Evolutionary conservation across 1,284 basidiomycete genomes (phyloP), one percentile per base, ranked within the genome.

Genomic region (Cutaneotrichosporon arboriforme): DNA sequence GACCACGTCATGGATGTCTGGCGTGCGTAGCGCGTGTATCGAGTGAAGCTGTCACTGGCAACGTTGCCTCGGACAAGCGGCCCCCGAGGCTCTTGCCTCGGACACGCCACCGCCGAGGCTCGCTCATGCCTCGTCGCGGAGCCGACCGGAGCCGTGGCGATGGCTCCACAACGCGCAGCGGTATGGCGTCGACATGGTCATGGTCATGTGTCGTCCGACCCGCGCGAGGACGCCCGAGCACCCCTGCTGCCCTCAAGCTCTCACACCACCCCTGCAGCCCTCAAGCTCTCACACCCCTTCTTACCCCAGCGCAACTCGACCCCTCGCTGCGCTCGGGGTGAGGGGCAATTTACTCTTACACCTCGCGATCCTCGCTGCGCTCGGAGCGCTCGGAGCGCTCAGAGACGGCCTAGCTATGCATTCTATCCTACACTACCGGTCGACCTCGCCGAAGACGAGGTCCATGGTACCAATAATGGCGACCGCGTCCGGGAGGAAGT

Each of bases 401-500:
- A 20, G n/a, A n/a, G n/a, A n/a, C n/a, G n/a, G n/a, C n/a, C n/a
- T 46, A 47, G 37, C 42, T 45, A 52, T 59, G 57, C 54, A 52
- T 59, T 52, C 53, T 59, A 56, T 53, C 54, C 46, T 54, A 52
- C 53, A 56, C 43, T 67, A 75, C 65, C 74, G 62, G 63, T 75
- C 70, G 45, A 83, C 86, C 67, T 80, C 85, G 79, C 87, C 87
- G 69, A 89, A 89, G 71, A 90, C 86, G 58, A 67, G 62, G 62
- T 76, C 88, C 90, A 94, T 92, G 51, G 91, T 94, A 72, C 91
- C 91, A 68, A 94, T 92, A 67, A 94, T 87, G 49, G 91, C 85
- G 46, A 94, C 91, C 39, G 86, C 89, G 68, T 94, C 91, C 12
- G 91, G 89, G 59, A 94, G 78, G 83, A 87, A 88, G 75, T 90